phyloP scores from a whole-genome alignment of 768 basidiomycete species.

The Nidularia sp. region DNA sequence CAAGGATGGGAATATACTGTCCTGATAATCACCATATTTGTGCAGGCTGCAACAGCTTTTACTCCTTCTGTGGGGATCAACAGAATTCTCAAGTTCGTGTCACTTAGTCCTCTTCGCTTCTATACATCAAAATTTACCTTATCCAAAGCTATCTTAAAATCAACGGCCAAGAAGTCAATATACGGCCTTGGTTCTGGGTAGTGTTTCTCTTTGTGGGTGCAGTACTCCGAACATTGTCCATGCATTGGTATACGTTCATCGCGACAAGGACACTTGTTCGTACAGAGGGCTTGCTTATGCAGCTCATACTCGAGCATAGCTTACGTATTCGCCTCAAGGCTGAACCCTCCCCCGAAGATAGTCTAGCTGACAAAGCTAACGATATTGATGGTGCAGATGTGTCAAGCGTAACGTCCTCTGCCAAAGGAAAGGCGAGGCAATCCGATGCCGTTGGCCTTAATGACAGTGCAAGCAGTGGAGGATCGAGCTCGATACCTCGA shows the following conservation, averaged over 20 bases:
- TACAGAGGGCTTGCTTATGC: conserved; percentile 37
- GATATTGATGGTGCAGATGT: not conserved
- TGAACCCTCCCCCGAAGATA: conserved; percentile 12
- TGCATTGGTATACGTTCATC: conserved; percentile 29
- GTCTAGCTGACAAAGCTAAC: not conserved
- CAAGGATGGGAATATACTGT: conserved; percentile 24
- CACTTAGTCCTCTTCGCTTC: not conserved
- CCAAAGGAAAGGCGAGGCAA: too few species aligned
- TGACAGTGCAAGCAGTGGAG: not conserved
- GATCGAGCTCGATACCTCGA: not conserved
- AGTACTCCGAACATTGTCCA: conserved; percentile 11
- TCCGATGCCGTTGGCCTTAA: too few species aligned
- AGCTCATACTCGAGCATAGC: conserved; percentile 35
- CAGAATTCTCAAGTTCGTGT: conserved; percentile 30
- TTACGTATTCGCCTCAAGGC: conserved; percentile 60
- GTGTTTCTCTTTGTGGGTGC: conserved; percentile 5
- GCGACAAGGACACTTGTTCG: conserved; percentile 44
- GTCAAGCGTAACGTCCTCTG: too few species aligned
- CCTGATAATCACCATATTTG: conserved; percentile 21
- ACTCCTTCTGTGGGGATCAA: conserved; percentile 37
- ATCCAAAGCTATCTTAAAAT: conserved; percentile 16
- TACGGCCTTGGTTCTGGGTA: conserved; percentile 13
- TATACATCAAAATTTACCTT: not conserved
- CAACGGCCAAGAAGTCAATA: conserved; percentile 4
- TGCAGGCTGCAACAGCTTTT: conserved; percentile 23